phyloP scores from a whole-genome alignment of 1,139 yeast species.

The Protomyces inundatus region DNA sequence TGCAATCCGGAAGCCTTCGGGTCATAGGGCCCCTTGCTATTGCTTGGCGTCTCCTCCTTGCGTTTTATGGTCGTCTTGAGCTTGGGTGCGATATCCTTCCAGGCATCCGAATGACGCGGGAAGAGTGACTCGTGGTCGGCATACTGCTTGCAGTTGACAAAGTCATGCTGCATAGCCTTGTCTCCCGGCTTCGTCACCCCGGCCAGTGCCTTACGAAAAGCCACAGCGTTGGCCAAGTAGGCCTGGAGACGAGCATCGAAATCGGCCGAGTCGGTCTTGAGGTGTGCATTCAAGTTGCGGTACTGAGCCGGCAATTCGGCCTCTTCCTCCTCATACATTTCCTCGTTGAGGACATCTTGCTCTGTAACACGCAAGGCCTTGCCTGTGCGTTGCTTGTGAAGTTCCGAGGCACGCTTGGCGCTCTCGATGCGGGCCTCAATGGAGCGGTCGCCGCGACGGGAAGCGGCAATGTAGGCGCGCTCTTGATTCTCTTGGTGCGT shows the following conservation, averaged over 20 bases:
- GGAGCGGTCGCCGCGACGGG: conserved; percentile 24
- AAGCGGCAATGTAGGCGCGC: conserved; percentile 26
- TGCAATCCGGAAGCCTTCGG: conserved; percentile 9
- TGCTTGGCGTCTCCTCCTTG: background rate
- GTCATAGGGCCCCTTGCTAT: conserved; percentile 8
- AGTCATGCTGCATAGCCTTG: conserved; percentile 21
- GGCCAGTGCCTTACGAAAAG: conserved; percentile 19
- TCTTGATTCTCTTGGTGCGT: conserved; percentile 14
- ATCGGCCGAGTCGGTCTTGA: conserved; percentile 18
- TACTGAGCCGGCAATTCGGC: conserved; percentile 24
- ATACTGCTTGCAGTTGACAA: conserved; percentile 15
- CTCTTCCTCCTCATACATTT: conserved; percentile 26
- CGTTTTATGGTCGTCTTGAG: background rate
- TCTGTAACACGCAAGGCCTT: conserved; percentile 24
- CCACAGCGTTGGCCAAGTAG: conserved; percentile 24
- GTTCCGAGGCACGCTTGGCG: conserved; percentile 22
- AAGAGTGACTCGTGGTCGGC: conserved; percentile 23
- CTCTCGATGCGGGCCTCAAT: conserved; percentile 25
- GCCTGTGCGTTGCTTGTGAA: conserved; percentile 25
- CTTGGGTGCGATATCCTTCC: conserved; percentile 21
- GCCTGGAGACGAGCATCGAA: conserved; percentile 20
- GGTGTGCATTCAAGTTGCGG: conserved; percentile 19
- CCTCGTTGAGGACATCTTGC: conserved; percentile 23
- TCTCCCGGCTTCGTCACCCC: conserved; percentile 21
- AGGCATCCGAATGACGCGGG: conserved; percentile 22